phyloP scores from a whole-genome alignment of 192 early-diverging fungal species.

The Coemansia reversa region DNA sequence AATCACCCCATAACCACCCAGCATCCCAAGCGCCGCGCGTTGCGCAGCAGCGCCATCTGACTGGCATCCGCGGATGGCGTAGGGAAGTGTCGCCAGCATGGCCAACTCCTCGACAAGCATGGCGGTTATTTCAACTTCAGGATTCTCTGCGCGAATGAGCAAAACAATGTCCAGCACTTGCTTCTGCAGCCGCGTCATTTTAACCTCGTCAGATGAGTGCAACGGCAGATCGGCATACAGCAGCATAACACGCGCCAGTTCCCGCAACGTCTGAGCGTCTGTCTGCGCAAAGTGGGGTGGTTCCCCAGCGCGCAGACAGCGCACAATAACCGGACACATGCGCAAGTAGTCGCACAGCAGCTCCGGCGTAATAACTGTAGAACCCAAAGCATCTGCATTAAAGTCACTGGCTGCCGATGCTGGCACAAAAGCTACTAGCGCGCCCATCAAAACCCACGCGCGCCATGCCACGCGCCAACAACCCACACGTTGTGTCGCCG shows the following conservation, averaged over 20 bases:
- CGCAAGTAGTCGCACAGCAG: constrained; percentile 25
- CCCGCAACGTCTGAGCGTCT: constrained; percentile 23
- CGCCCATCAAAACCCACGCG: constrained; percentile 30
- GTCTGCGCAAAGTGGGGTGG: constrained; percentile 7
- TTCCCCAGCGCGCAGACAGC: neutral
- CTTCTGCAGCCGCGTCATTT: constrained; percentile 65
- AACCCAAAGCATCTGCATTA: constrained; percentile 14
- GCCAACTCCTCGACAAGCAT: constrained; percentile 33
- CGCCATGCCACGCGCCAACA: constrained; percentile 31
- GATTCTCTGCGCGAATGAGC: neutral
- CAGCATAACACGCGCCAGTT: constrained; percentile 14
- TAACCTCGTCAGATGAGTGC: constrained; percentile 57
- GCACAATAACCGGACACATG: constrained; percentile 14
- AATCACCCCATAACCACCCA: neutral
- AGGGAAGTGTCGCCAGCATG: constrained; percentile 28
- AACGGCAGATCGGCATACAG: constrained; percentile 27
- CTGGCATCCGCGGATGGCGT: neutral
- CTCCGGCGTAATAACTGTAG: constrained; percentile 31
- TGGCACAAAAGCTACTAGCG: constrained; percentile 8
- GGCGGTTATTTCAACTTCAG: constrained; percentile 15
- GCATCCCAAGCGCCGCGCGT: neutral
- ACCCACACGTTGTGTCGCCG: neutral
- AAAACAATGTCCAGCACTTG: constrained; percentile 63
- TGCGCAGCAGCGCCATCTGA: constrained; percentile 1
- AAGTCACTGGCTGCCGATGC: neutral